Conservation (phyloP, 768 basidiomycete species). For the Hypholoma sublateritium region DNA sequence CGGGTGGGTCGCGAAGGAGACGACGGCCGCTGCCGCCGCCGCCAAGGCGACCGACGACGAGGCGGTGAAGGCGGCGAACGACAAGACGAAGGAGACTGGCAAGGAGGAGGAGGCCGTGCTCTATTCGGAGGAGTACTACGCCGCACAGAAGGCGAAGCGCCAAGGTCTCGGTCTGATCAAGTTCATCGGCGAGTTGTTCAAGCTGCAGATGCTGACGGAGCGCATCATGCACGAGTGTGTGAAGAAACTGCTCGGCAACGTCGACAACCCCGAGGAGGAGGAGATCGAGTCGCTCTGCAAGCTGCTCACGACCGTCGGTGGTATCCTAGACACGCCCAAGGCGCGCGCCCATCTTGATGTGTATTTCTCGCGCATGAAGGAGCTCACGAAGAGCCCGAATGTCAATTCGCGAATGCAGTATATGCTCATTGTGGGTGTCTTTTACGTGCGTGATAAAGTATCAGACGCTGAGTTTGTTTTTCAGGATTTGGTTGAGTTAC, state of each 20-base stretch:
- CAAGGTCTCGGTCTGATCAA: conserved; percentile 96
- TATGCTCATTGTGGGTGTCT: conserved; percentile 82
- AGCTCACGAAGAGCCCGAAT: conserved; percentile 70
- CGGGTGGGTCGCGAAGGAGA: conserved; percentile 89
- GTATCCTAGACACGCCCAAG: conserved; percentile 76
- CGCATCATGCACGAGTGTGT: conserved; percentile 99
- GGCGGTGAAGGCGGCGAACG: conserved; percentile 69
- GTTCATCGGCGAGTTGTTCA: conserved; percentile 98
- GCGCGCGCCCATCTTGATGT: conserved; percentile 86
- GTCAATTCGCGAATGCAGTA: conserved; percentile 89
- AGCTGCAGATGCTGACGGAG: conserved; percentile 97
- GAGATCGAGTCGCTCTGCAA: conserved; percentile 97
- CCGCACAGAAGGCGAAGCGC: conserved; percentile 95
- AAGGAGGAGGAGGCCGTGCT: conserved; percentile 63
- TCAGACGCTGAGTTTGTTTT: conserved; percentile 5
- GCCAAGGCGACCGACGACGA: conserved; percentile 85
- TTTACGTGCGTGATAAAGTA: neutral
- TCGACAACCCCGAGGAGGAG: conserved; percentile 95
- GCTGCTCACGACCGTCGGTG: conserved; percentile 86
- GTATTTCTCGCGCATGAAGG: conserved; percentile 90
- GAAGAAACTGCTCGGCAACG: conserved; percentile 91
- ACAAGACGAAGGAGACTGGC: conserved; percentile 46
- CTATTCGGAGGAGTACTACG: conserved; percentile 95
- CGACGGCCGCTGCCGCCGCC: conserved; percentile 83
- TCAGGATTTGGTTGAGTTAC: conserved; percentile 90